These are phyloP conservation scores for Xylaria venustula DNA, from an alignment of 495 filamentous ascomycete genomes.

Conservation along the genomic window DNA sequence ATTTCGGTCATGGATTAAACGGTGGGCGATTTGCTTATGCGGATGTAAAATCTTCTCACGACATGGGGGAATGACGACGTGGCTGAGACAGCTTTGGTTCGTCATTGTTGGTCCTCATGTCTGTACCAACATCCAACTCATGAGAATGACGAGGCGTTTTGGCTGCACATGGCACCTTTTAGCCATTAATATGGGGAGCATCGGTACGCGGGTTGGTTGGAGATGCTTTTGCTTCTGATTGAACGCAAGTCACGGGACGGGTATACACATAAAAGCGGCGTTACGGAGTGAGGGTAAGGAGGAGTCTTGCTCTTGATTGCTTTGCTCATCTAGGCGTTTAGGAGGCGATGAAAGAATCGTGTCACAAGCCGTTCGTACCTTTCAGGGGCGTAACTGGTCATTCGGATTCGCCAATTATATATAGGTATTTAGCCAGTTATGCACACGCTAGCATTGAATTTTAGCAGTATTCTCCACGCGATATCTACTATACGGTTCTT, in stretches of 20 bases:
- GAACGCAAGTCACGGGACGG: slow-evolving; percentile 29
- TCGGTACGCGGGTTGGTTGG: slow-evolving; percentile 15
- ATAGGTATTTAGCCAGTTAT: slow-evolving; percentile 19
- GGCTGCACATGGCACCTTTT: slow-evolving; percentile 29
- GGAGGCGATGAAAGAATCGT: slow-evolving; percentile 14
- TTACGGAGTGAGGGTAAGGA: slow-evolving; percentile 14
- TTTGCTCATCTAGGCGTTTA: slow-evolving; percentile 22
- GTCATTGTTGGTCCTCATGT: slow-evolving; percentile 22
- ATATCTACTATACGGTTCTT: too few species aligned
- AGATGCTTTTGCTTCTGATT: not conserved
- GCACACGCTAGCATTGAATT: slow-evolving; percentile 25
- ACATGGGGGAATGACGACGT: slow-evolving; percentile 1
- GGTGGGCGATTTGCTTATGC: not conserved
- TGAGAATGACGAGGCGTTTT: slow-evolving; percentile 33
- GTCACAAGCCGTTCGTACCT: slow-evolving; percentile 13
- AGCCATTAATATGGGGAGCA: slow-evolving; percentile 16
- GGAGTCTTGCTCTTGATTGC: slow-evolving; percentile 10
- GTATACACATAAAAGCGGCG: slow-evolving; percentile 39
- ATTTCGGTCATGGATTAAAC: not conserved
- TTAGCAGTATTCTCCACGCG: not conserved
- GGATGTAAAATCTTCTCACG: not conserved
- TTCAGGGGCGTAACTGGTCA: slow-evolving; percentile 16
- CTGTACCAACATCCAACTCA: slow-evolving; percentile 37
- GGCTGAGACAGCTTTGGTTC: not conserved
- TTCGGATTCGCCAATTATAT: slow-evolving; percentile 27